Conservation (phyloP, 345 rosid genomes). For the Lumnitzera littorea region DNA sequence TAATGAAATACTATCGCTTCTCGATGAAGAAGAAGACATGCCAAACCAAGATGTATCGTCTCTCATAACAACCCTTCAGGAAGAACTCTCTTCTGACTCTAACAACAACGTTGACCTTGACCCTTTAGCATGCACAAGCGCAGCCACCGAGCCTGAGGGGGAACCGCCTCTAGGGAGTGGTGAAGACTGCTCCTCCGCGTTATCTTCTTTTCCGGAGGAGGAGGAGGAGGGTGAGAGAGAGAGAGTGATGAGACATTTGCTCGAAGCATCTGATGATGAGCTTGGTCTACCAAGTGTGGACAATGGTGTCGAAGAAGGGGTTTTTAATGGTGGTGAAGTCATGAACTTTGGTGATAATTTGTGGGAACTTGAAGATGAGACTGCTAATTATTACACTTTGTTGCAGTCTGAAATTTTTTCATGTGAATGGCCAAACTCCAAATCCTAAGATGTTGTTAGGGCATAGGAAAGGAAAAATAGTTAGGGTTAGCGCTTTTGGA, state of each 20-base stretch:
- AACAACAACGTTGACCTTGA: background rate
- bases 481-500: no score
- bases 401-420: conserved; percentile 50
- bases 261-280: conserved; percentile 88
- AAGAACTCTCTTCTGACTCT: conserved; percentile 30
- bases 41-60: conserved; percentile 42
- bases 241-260: conserved; percentile 61
- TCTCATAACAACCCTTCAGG: conserved; percentile 47
- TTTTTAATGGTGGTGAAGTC: conserved; percentile 19
- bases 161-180: no score
- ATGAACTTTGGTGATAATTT: conserved; percentile 29
- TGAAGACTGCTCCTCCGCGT: conserved; percentile 15
- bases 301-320: conserved; percentile 12
- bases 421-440: no score
- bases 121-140: conserved; percentile 2
- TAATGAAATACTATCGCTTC: conserved; percentile 29
- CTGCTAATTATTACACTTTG: conserved; percentile 54
- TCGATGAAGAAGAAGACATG: conserved; percentile 41
- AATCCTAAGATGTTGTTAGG: no score
- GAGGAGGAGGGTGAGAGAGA: conserved; percentile 34
- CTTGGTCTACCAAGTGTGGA: conserved; percentile 66
- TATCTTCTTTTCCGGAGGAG: conserved; percentile 16
- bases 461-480: no score
- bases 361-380: conserved; percentile 80
- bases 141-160: background rate